Base-by-base conservation (phyloP, 495 filamentous ascomycete species). In the Hyaloscypha hepaticicola region DNA sequence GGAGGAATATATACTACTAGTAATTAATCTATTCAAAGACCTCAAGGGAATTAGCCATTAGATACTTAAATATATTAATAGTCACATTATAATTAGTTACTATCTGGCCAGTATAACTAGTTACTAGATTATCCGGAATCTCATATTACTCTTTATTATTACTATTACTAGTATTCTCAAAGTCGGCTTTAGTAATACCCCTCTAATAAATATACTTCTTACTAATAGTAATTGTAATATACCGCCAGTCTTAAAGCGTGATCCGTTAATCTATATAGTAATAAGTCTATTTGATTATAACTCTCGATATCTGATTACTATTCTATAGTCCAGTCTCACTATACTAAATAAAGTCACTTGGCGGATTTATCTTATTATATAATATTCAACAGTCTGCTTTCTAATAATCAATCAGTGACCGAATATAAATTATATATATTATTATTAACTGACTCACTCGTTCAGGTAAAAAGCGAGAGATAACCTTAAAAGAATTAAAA, bases 1-100 rank as follows among this genome's bases (percentile, higher is more conserved):
- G 3, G n/a, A 61, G 59, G 59, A 61, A 61, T 22, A 4, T 49
- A 31, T 61, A 34, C 34, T 22, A 61, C 28, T 27, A 25, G 28
- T 61, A 24, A 24, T 34, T 61, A 14, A 61, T 34, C 19, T 61
- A 14, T 21, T 34, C 27, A 51, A 61, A 61, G 16, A 61, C 21
- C 22, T 33, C 31, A 33, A 63, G 48, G 27, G 51, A 63, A 22
- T 55, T 48, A 22, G 60, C 50, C 21, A 48, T 63, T 26, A 63
- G 55, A 45, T 48, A 19, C 50, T 63, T 61, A 9, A 63, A 16
- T 14, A 63, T 22, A 49, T 63, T 48, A 55, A 55, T 61, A 21
- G 50, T 63, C 25, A 63, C 60, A 22, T 48, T 48, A 29, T 63
- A 63, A 63, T 55, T 55, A 5, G 60, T 48, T 63, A 27, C 50